phyloP scores from a whole-genome alignment of 352 stramenopile species.

The Chrysophaeum taylorii region DNA sequence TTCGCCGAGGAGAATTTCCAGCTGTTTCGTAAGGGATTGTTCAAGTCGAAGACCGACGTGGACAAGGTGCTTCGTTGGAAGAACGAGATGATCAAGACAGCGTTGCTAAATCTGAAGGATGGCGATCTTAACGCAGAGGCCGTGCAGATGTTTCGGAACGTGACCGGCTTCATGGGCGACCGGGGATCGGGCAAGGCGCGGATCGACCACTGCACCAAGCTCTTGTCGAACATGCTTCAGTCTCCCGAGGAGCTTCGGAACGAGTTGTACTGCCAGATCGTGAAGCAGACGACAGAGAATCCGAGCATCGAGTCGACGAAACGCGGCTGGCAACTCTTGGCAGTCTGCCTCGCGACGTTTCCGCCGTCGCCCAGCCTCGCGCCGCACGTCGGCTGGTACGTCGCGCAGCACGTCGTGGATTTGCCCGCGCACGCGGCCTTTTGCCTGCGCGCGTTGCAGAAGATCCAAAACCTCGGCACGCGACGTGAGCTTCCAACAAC shows the following conservation, averaged over 20 bases:
- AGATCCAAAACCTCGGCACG: slow-evolving; percentile 38
- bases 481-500: slow-evolving; percentile 52
- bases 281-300: slow-evolving; percentile 60
- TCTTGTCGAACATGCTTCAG: slow-evolving; percentile 53
- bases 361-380: slow-evolving; percentile 41
- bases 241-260: slow-evolving; percentile 49
- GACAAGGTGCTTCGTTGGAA: slow-evolving; percentile 52
- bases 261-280: slow-evolving; percentile 63
- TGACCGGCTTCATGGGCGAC: slow-evolving; percentile 64
- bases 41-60: slow-evolving; percentile 29
- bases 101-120: slow-evolving; percentile 40
- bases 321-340: slow-evolving; percentile 58
- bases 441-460: slow-evolving; percentile 37
- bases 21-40: slow-evolving; percentile 35
- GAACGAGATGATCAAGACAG: slow-evolving; percentile 41
- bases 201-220: slow-evolving; percentile 57
- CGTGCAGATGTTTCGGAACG: slow-evolving; percentile 56
- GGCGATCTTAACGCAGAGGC: slow-evolving; percentile 44
- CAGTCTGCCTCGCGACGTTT: slow-evolving; percentile 52
- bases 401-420: slow-evolving; percentile 37
- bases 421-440: slow-evolving; percentile 41
- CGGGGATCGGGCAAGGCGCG: slow-evolving; percentile 47
- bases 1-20: slow-evolving; percentile 38
- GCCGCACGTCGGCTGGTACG: slow-evolving; percentile 49
- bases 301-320: slow-evolving; percentile 43